Conservation (phyloP, 306 rosid species). For the Ochetophila trinervis region DNA sequence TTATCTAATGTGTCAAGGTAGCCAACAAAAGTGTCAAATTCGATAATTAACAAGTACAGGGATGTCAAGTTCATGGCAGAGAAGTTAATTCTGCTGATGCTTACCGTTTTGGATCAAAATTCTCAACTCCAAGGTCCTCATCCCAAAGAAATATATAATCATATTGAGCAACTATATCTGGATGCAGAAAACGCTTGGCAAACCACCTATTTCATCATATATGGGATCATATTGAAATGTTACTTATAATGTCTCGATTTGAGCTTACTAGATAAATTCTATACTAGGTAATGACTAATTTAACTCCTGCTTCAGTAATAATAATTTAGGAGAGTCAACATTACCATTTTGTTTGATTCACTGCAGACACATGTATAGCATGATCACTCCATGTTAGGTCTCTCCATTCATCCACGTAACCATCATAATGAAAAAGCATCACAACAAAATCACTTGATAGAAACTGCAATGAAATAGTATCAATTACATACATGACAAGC, state of each 20-base stretch:
- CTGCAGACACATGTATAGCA: conserved; percentile 53
- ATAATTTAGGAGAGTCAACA: not conserved
- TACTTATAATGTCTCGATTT: not conserved
- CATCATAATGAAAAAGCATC: conserved; percentile 70
- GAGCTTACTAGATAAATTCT: not conserved
- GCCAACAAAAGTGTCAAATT: not conserved
- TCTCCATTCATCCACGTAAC: conserved; percentile 52
- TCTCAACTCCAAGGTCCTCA: conserved; percentile 87
- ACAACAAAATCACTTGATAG: conserved; percentile 38
- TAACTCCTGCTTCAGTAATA: not conserved
- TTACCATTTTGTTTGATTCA: conserved; percentile 70
- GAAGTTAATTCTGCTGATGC: not conserved
- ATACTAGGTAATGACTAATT: not conserved
- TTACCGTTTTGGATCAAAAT: conserved; percentile 69
- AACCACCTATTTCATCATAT: conserved; percentile 69
- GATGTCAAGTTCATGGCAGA: conserved; percentile 4
- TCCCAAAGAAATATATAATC: conserved; percentile 92
- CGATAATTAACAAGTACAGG: not conserved
- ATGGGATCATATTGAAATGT: conserved; percentile 1
- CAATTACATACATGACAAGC: conserved; percentile 18
- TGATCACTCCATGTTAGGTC: conserved; percentile 43
- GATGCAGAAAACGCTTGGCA: conserved; percentile 93
- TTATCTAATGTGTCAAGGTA: not conserved
- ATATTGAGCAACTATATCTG: conserved; percentile 78
- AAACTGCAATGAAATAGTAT: conserved; percentile 37